Conservation (phyloP, 2,329 filamentous ascomycete species). For the Stemphylium beticola region DNA sequence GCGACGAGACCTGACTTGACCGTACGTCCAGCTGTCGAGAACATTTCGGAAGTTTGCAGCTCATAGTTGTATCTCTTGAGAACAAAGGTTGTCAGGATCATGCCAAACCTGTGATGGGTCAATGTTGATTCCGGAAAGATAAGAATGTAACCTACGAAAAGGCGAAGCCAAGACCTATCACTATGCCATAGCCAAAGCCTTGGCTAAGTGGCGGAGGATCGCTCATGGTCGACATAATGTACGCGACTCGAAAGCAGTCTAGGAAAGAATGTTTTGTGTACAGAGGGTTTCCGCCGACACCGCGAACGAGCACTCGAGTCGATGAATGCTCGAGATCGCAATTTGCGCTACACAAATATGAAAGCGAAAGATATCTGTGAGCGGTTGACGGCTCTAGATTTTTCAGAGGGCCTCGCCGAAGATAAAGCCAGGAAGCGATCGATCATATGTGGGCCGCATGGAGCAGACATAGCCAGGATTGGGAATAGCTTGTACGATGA, state of each 20-base stretch:
- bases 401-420: background rate
- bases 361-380: no score
- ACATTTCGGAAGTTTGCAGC: slow-evolving; percentile 90
- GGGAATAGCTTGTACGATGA: slow-evolving; percentile 5
- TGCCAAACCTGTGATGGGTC: slow-evolving; percentile 59
- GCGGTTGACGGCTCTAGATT: no score
- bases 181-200: slow-evolving; percentile 77
- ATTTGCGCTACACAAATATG: no score
- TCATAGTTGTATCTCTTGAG: slow-evolving; percentile 75
- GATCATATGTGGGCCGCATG: slow-evolving; percentile 5
- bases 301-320: no score
- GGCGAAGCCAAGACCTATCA: slow-evolving; percentile 74
- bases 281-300: no score
- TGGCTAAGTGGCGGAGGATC: slow-evolving; percentile 54
- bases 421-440: slow-evolving; percentile 16
- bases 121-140: slow-evolving; percentile 3
- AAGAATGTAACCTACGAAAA: slow-evolving; percentile 61
- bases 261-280: no score
- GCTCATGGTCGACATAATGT: no score
- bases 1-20: slow-evolving; percentile 89
- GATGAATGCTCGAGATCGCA: no score
- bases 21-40: slow-evolving; percentile 84
- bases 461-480: slow-evolving; percentile 10
- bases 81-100: slow-evolving; percentile 75
- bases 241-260: no score